Percentiles rank a stretch among this genome's conserved stretches.
Evolutionary conservation across 2,329 filamentous ascomycete genomes (phyloP).

Genomic region (Neonectria neomacrospora): DNA sequence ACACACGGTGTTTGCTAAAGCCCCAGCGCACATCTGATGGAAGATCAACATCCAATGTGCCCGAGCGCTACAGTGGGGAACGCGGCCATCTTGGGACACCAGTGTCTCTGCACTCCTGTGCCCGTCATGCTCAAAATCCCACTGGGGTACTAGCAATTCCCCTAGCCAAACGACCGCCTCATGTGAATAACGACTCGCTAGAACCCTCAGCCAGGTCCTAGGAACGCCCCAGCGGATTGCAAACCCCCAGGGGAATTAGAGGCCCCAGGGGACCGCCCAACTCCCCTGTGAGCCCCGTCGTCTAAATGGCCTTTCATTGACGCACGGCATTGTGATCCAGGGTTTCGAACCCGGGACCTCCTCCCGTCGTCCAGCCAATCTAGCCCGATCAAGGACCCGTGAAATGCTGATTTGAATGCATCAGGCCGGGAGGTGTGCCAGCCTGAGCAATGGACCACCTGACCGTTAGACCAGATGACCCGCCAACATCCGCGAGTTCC

Average conservation of each 20-base stretch:
- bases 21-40: no score
- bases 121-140: not conserved
- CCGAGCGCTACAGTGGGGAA: not conserved
- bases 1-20: not conserved
- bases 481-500: not conserved
- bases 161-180: not conserved
- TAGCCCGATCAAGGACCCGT: not conserved
- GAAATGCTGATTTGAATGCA: not conserved
- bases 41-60: not conserved
- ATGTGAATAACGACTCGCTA: not conserved
- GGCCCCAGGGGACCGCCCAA: not conserved
- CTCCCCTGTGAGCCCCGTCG: slow-evolving; percentile 1
- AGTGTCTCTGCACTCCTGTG: not conserved
- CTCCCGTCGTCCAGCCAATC: not conserved
- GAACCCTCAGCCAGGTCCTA: no score
- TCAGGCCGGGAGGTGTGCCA: slow-evolving; percentile 1
- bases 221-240: not conserved
- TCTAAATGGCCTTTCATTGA: not conserved
- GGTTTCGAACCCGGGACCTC: not conserved
- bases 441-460: not conserved
- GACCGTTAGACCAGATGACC: not conserved
- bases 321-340: no score
- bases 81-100: not conserved
- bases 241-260: not conserved
- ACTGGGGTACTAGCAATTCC: not conserved